Base-by-base conservation (phyloP, 345 rosid genomes). In the Hibiscus tridactylites region DNA sequence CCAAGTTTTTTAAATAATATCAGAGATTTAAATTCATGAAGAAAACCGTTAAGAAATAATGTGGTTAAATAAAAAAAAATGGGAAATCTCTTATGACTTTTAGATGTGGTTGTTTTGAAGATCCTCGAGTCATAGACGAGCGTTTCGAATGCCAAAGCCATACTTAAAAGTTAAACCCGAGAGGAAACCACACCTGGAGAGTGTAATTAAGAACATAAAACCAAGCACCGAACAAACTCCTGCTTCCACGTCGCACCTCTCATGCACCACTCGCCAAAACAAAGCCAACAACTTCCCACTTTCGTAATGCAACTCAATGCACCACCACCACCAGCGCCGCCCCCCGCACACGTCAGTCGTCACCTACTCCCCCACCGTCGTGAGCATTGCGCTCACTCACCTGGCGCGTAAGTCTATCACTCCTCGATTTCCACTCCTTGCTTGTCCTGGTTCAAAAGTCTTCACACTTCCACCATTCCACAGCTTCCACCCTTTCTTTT, bases 401-500 rank as follows among this genome's bases (percentile, higher is more conserved):
- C 19, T 12, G 33, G 49, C 9, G 11, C 19, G 58, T 66, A 66
- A 47, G 71, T n/a, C 28, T 49, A 67, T 16, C 59, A 29, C 3
- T 44, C 33, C 71, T 67, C 71, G 59, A 67, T 67, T 67, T 49
- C 42, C 28, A 50, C 71, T 50, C 46, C 71, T 49, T 16, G 16
- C 26, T 68, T 68, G 71, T 50, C 60, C 60, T 50, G 24, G n/a
- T 68, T 68, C 60, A 29, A 31, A 68, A 50, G 71, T 68, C 71
- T 49, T 44, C 47, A 10, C 16, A 50, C 71, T 67, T 31, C 60
- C 28, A 49, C 59, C 21, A 17, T 54, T 39, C 44, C 44, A 39
- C 44, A 39, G 44, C 9, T 58, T 58, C 15, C 31, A 10, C 61
- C 3, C 61, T 16, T 2, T 21, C 29, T 16, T 3, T 29, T 29